Evolutionary conservation across 495 filamentous ascomycete species (phyloP).

Genomic region (Xylaria bambusicola): DNA sequence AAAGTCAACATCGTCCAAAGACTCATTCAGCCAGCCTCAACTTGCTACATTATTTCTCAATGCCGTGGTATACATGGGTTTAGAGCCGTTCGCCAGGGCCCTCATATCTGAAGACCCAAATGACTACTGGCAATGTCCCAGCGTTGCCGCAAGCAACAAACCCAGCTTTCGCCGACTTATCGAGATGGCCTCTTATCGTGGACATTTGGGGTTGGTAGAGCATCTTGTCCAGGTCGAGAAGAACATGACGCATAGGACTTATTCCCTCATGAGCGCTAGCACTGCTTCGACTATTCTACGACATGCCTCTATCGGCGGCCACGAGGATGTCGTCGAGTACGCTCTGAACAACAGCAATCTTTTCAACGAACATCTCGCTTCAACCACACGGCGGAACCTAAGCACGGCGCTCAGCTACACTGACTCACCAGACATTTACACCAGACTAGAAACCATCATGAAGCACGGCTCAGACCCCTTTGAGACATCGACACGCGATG

Average conservation of each 20-base stretch:
- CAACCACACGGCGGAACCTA: slow-evolving; percentile 15
- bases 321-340: slow-evolving; percentile 10
- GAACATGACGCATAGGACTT: slow-evolving; percentile 8
- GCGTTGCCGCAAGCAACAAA: slow-evolving; percentile 18
- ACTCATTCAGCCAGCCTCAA: slow-evolving; percentile 15
- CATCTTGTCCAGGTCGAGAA: slow-evolving; percentile 18
- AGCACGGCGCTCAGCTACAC: slow-evolving; percentile 13
- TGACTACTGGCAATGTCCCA: slow-evolving; percentile 21
- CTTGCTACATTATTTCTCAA: slow-evolving; percentile 21
- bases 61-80: slow-evolving; percentile 18
- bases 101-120: slow-evolving; percentile 18
- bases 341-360: slow-evolving; percentile 20
- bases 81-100: slow-evolving; percentile 20
- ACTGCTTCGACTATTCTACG: slow-evolving; percentile 14
- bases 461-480: slow-evolving; percentile 8
- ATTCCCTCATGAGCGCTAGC: slow-evolving; percentile 14
- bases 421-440: slow-evolving; percentile 3
- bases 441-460: slow-evolving; percentile 6
- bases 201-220: slow-evolving; percentile 14
- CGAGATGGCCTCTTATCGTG: slow-evolving; percentile 18
- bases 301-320: slow-evolving; percentile 11
- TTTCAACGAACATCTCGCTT: slow-evolving; percentile 2
- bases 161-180: slow-evolving; percentile 17
- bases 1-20: slow-evolving; percentile 15
- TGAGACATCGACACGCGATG: slow-evolving; percentile 9